Conservation (phyloP, 495 filamentous ascomycete genomes). For the Penicillium samsonianum region DNA sequence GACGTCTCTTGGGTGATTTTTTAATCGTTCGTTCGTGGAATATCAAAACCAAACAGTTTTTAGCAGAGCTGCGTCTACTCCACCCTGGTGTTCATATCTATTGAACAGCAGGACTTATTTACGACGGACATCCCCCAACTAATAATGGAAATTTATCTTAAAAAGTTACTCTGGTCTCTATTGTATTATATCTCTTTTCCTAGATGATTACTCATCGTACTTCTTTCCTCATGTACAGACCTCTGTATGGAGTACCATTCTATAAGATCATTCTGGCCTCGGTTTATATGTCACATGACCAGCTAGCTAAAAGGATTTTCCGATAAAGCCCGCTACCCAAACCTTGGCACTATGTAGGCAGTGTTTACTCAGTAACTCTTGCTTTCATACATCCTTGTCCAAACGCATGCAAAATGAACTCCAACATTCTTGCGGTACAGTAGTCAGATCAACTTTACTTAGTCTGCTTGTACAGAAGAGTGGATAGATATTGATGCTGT, state of each 20-base stretch:
- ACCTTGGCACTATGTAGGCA: too few species aligned
- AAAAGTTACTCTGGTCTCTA: not conserved
- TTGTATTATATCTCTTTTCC: not conserved
- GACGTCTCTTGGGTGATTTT: constrained; percentile 45
- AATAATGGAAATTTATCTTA: not conserved
- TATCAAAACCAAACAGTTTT: constrained; percentile 57
- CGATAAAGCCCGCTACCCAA: too few species aligned
- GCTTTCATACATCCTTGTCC: too few species aligned
- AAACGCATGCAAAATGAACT: not conserved
- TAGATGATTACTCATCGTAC: not conserved
- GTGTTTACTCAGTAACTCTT: too few species aligned
- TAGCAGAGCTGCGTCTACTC: constrained; percentile 59
- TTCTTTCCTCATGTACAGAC: too few species aligned
- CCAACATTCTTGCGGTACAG: not conserved
- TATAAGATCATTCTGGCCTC: too few species aligned
- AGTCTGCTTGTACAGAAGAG: not conserved
- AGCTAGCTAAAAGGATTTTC: too few species aligned
- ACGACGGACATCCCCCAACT: constrained; percentile 47
- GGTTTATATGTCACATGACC: not conserved
- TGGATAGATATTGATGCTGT: not conserved
- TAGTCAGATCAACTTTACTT: not conserved
- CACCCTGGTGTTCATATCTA: constrained; percentile 50
- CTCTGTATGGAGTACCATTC: too few species aligned
- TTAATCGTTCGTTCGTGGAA: constrained; percentile 55
- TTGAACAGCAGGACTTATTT: constrained; percentile 54